Evolutionary conservation across 1,139 yeast genomes (phyloP), one percentile per base, ranked within the genome.

Genomic region (Yamadazyma diddensiae): DNA sequence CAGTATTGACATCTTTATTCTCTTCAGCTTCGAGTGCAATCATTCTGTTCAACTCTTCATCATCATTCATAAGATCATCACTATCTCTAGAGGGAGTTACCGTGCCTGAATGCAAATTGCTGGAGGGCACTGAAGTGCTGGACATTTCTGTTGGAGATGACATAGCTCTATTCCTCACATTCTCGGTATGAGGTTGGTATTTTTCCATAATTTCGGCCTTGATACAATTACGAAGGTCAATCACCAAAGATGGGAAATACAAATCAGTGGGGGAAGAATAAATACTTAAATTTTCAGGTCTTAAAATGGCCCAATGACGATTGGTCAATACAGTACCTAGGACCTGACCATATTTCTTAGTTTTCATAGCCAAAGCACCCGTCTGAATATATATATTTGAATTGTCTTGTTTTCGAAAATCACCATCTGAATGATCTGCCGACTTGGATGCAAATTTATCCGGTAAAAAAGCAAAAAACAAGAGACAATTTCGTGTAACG

Each of bases 401-500:
- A 34, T 64, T 68, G 34, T 59, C 68, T 24, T 36, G 41, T 12
- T 39, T 36, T 11, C 42, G 31, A 25, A 28, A 34, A 2, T 35
- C 35, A 22, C 32, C 32, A 13, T 31, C 26, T 12, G 24, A 2
- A 25, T 38, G 15, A 29, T 34, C 2, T 33, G 20, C 14, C 6
- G 40, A 28, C 8, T 12, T 15, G n/a, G 27, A 15, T 5, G 39
- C 29, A 24, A 47, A 49, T 11, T 53, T 57, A 35, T 72, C 71
- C 0, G 97, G 95, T n/a, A 90, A 57, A 46, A 79, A 82, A 0
- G 97, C 94, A 59, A 83, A 82, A 53, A 86, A 90, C 29, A 87
- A 61, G 6, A 90, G 56, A 42, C 77, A 74, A 10, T 72, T 64
- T 28, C 65, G 58, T 2, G 97, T 88, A 22, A 90, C 57, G 47